Base-by-base conservation (phyloP, 2,329 filamentous ascomycete species). In the Clonostachys solani region DNA sequence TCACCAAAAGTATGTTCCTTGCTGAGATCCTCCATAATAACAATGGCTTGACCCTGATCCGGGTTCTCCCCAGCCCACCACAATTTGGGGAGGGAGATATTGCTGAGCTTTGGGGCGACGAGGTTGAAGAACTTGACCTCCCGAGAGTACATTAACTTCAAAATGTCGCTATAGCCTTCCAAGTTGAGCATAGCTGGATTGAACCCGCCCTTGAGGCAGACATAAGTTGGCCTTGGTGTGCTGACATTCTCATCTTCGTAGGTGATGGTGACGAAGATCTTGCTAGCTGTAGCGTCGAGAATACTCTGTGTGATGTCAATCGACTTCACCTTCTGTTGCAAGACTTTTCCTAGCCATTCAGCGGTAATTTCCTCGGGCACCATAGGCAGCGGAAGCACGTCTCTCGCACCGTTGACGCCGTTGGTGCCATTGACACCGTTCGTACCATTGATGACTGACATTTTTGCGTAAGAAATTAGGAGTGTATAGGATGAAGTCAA, bases 191-290 rank as follows among this genome's bases (percentile, higher is more conserved):
- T 65, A 12, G 49, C 52, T 7, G 62, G 63, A 44, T 67, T 61
- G 49, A 69, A 69, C n/a, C 63, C 60, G 16, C 65, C 67, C 54
- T 69, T 69, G 47, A 69, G 49, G 40, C 65, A 69, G 43, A 70
- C 23, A 10, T 29, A 29, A 9, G 23, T 29, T 29, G 23, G 23
- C 23, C 3, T 29, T 29, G 23, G 46, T 1, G 54, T 41, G 16
- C 45, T 37, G 4, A 18, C n/a, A 29, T 43, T 49, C 18, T 50
- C 58, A 37, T 62, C 43, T 29, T 60, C 55, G 48, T 64, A 65
- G 1, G 52, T 54, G 33, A 65, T 47, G 12, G 48, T 56, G 43
- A 52, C 56, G 46, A 61, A 61, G 5, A 61, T 53, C 44, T 61
- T 61, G n/a, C 56, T 58, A 1, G 57, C 58, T 6, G 58, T 61